Evolutionary conservation across 2,329 filamentous ascomycete species (phyloP), one percentile per base, ranked within the genome.

Genomic region (Fusarium tupiense): DNA sequence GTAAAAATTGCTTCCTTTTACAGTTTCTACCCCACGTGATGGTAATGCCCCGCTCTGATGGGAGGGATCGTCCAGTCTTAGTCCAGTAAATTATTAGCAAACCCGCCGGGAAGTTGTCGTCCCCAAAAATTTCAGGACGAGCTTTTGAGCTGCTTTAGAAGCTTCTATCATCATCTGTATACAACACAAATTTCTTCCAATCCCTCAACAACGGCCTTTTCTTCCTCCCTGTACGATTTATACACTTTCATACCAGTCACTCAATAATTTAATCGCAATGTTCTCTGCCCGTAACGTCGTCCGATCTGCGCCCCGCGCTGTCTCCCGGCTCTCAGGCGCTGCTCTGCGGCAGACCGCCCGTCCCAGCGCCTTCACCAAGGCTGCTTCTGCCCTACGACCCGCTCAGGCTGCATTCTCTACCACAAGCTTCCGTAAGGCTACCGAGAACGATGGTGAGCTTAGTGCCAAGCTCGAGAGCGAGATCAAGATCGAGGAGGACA

Each of bases 401-500:
- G 82, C 83, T 67, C 79, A 83, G 68, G 82, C 87, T 19, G 82
- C 85, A 59, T 90, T 89, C 79, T 89, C 88, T 35, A 83, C 83
- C 31, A 81, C 82, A 22, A 72, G 71, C 38, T 77, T 86, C 71
- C 85, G 87, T 73, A 82, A 82, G 64, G 82, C 84, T 9, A 76
- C 84, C 56, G 88, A 90, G 81, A 90, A 89, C 72, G 94, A 97
- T 80, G 88, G 92, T 75, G 94, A 98, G 85, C 91, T 99, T 61
- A 89, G 91, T 46, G 90, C 91, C 68, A 98, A 98, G 89, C 90
- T 99, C 57, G 90, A 94, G 75, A 92, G 91, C 81, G 95, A 98
- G 86, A 88, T 97, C 76, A 86, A 91, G 82, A 91, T 97, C 81
- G 96, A 98, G 88, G 90, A 91, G 79, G 92, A 95, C 80, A 91